A percentile compares a stretch with the other conserved stretches of the same genome.
Evolutionary conservation across 2,329 filamentous ascomycete genomes (phyloP).

Genomic region (Claviceps sp.): DNA sequence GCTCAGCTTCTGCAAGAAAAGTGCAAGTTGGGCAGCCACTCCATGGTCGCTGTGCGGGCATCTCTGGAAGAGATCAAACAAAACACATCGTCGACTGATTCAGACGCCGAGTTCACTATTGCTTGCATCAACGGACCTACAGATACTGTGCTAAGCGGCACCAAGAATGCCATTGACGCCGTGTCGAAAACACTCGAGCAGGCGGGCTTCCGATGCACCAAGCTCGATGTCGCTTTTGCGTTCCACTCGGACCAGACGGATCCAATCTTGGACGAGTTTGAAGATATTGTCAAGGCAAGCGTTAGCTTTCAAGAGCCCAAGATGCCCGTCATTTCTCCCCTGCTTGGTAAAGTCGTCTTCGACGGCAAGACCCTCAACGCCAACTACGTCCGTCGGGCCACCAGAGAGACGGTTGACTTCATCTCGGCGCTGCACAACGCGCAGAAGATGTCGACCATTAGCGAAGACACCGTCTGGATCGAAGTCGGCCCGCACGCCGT

Average conservation of each 20-base stretch:
- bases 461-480: constrained; percentile 47
- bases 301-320: constrained; percentile 4
- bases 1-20: constrained; percentile 50
- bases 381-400: constrained; percentile 42
- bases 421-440: constrained; percentile 38
- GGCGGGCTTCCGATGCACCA: constrained; percentile 15
- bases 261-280: constrained; percentile 32
- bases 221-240: constrained; percentile 19
- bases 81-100: not conserved
- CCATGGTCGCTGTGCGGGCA: constrained; percentile 37
- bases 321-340: constrained; percentile 19
- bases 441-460: constrained; percentile 31
- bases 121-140: constrained; percentile 50
- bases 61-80: constrained; percentile 31
- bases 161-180: constrained; percentile 1
- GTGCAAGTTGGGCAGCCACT: constrained; percentile 53
- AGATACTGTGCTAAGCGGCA: constrained; percentile 34
- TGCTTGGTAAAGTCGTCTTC: constrained; percentile 37
- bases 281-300: constrained; percentile 8
- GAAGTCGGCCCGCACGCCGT: constrained; percentile 57
- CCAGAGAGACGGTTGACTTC: constrained; percentile 54
- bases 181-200: not conserved
- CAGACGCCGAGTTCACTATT: constrained; percentile 13
- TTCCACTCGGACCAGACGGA: constrained; percentile 23
- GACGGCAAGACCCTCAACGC: constrained; percentile 28